Evolutionary conservation across 2,329 filamentous ascomycete species (phyloP).

Genomic region (Fusarium oxysporum): DNA sequence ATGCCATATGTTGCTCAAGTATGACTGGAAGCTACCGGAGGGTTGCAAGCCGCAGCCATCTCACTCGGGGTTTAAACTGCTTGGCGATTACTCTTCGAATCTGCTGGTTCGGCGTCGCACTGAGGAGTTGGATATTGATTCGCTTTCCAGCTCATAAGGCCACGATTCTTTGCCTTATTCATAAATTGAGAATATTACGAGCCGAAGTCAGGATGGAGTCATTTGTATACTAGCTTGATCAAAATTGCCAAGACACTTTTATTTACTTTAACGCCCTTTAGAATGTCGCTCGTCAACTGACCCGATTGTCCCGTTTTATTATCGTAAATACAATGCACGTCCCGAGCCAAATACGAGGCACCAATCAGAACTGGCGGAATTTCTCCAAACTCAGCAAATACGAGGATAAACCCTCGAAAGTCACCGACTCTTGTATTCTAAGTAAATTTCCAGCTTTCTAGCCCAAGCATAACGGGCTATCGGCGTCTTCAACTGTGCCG

Average conservation of each 20-base stretch:
- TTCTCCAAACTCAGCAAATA: neutral
- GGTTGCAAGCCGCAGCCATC: accelerated
- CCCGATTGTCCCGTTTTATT: neutral
- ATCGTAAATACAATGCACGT: neutral
- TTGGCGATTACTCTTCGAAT: neutral
- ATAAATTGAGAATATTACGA: accelerated
- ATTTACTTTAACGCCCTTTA: neutral
- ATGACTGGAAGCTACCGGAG: slow-evolving; percentile 51
- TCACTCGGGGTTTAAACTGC: accelerated
- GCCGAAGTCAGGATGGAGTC: neutral
- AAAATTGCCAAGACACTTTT: neutral
- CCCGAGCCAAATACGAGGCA: neutral
- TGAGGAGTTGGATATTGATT: neutral
- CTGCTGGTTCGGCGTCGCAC: neutral
- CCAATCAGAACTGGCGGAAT: neutral
- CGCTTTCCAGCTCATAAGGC: accelerated
- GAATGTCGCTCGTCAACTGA: neutral
- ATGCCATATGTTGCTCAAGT: slow-evolving; percentile 61
- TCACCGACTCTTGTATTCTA: accelerated
- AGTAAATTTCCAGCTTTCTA: neutral
- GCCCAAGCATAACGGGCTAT: neutral
- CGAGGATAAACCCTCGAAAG: neutral
- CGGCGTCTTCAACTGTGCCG: neutral
- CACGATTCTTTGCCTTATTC: neutral
- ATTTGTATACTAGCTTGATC: neutral